Percentiles rank a stretch among this genome's conserved stretches.
phyloP scores from a whole-genome alignment of 208 protist genomes.

The Trypanosomatidae sp. region DNA sequence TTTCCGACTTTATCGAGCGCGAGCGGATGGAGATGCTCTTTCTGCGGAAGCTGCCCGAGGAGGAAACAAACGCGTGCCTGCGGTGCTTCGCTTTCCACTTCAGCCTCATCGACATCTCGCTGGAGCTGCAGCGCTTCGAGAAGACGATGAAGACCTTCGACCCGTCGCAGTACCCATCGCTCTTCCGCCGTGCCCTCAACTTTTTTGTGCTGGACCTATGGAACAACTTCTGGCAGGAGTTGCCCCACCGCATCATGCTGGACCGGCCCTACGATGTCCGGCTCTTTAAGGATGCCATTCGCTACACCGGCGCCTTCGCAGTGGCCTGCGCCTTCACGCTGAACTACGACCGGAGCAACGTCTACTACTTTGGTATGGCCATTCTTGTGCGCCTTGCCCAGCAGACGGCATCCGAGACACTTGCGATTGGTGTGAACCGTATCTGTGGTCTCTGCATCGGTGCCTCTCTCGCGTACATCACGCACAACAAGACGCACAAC shows the following conservation, averaged over 20 bases:
- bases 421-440: conserved; percentile 54
- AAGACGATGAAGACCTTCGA: conserved; percentile 53
- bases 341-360: conserved; percentile 47
- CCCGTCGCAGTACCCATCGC: conserved; percentile 41
- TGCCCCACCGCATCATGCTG: conserved; percentile 60
- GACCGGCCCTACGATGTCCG: conserved; percentile 65
- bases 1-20: conserved; percentile 35
- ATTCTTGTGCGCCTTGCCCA: conserved; percentile 63
- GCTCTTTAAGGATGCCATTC: conserved; percentile 66
- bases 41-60: conserved; percentile 24
- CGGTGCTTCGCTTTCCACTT: conserved; percentile 37
- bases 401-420: conserved; percentile 60
- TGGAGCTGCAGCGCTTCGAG: conserved; percentile 50
- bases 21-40: conserved; percentile 37
- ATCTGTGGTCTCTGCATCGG: conserved; percentile 54
- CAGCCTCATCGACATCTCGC: conserved; percentile 47
- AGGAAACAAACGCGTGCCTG: conserved; percentile 45
- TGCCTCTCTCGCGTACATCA: conserved; percentile 49
- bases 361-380: conserved; percentile 75
- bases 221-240: conserved; percentile 62
- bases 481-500: conserved; percentile 35
- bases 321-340: conserved; percentile 53
- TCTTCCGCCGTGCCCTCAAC: conserved; percentile 35
- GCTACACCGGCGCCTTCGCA: conserved; percentile 54
- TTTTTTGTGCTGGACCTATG: conserved; percentile 71